A percentile compares a stretch with the other conserved stretches of the same genome.
Conservation (phyloP, 1,139 yeast genomes). For the Pichia sp. region DNA sequence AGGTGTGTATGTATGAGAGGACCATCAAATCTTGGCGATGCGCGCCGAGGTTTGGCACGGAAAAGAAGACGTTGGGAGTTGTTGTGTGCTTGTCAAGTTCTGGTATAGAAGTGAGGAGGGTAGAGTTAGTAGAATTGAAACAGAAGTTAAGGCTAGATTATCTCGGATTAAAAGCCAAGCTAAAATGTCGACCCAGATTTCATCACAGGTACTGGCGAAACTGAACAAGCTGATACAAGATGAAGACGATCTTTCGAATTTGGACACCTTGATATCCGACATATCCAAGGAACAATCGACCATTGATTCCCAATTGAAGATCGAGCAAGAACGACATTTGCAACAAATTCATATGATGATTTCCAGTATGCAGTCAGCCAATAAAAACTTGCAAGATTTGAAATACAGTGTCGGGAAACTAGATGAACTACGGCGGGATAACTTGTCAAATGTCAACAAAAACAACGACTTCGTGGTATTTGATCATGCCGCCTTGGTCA, state of each 20-base stretch:
- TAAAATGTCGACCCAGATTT: slow-evolving; percentile 6
- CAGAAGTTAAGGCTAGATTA: not conserved
- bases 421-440: slow-evolving; percentile 49
- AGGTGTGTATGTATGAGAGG: not conserved
- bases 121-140: too few species aligned
- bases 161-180: not conserved
- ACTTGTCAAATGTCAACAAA: slow-evolving; percentile 23
- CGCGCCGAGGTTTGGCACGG: too few species aligned
- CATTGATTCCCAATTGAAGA: slow-evolving; percentile 44
- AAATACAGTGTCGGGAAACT: slow-evolving; percentile 57
- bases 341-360: slow-evolving; percentile 22
- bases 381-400: slow-evolving; percentile 42
- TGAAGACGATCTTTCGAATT: slow-evolving; percentile 48
- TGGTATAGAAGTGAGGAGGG: not conserved
- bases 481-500: slow-evolving; percentile 57
- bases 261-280: slow-evolving; percentile 42
- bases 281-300: slow-evolving; percentile 46
- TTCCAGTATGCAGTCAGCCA: slow-evolving; percentile 32
- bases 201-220: slow-evolving; percentile 17
- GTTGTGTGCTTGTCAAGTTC: not conserved
- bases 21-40: too few species aligned
- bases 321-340: slow-evolving; percentile 39
- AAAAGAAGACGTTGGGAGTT: not conserved
- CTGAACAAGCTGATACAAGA: slow-evolving; percentile 44
- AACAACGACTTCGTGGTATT: slow-evolving; percentile 34